Evolutionary conservation across 2,329 filamentous ascomycete genomes (phyloP).

Genomic region (Fusarium incarnatum): DNA sequence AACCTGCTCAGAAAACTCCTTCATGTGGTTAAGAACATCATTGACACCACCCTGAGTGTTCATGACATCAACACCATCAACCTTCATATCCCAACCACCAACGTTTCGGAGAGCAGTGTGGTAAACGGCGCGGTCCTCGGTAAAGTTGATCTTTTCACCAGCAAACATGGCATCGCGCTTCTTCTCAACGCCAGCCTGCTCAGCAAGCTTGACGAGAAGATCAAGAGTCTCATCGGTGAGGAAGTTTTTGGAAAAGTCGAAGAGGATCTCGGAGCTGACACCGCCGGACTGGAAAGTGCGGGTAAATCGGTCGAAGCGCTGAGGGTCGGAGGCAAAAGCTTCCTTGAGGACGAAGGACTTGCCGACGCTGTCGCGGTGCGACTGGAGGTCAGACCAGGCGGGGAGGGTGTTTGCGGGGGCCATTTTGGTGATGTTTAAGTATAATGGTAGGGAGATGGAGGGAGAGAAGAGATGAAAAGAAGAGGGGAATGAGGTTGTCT

Average conservation of each 20-base stretch:
- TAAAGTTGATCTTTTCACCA: slow-evolving; percentile 99
- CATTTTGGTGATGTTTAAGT: slow-evolving; percentile 58
- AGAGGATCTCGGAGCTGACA: slow-evolving; percentile 89
- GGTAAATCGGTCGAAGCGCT: slow-evolving; percentile 91
- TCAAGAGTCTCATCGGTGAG: slow-evolving; percentile 91
- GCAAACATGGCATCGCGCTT: slow-evolving; percentile 98
- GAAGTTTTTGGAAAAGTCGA: slow-evolving; percentile 99
- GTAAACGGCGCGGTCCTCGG: slow-evolving; percentile 94
- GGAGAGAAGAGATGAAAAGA: neutral
- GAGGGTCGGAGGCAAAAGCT: slow-evolving; percentile 87
- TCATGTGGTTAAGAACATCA: slow-evolving; percentile 94
- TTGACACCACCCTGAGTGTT: slow-evolving; percentile 90
- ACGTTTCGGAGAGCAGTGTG: slow-evolving; percentile 95
- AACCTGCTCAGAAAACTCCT: slow-evolving; percentile 96
- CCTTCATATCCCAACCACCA: slow-evolving; percentile 81
- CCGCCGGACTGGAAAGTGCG: slow-evolving; percentile 85
- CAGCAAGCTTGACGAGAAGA: slow-evolving; percentile 87
- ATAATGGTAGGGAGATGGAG: too few relatives aligned
- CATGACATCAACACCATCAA: slow-evolving; percentile 93
- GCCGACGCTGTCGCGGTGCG: slow-evolving; percentile 87
- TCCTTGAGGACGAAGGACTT: slow-evolving; percentile 94
- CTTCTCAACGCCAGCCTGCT: slow-evolving; percentile 90
- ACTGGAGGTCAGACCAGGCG: slow-evolving; percentile 90
- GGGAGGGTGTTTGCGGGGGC: slow-evolving; percentile 86
- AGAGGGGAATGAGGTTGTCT: slow-evolving; percentile 38